These are phyloP conservation scores for Jatropha multifida DNA, from an alignment of 441 rosid species.

Conservation along the genomic window DNA sequence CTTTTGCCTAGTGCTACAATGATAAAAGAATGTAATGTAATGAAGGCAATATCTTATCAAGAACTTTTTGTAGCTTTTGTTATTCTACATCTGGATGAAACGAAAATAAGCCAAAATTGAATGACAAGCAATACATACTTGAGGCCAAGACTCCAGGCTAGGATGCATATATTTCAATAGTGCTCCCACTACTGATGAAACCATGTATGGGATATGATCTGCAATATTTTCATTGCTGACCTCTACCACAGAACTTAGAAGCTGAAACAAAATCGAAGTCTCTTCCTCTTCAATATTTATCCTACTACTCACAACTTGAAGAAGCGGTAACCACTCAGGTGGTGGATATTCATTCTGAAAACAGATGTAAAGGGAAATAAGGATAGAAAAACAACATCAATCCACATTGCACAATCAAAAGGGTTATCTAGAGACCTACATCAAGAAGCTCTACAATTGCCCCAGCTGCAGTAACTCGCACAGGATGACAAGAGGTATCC, in stretches of 20 bases:
- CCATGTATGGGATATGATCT: slow-evolving; percentile 61
- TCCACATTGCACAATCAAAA: slow-evolving; percentile 21
- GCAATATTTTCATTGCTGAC: slow-evolving; percentile 55
- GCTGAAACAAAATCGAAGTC: slow-evolving; percentile 63
- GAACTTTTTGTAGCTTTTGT: neutral
- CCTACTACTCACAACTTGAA: slow-evolving; percentile 66
- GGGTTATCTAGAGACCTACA: slow-evolving; percentile 38
- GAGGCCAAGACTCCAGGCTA: slow-evolving; percentile 61
- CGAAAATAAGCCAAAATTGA: neutral
- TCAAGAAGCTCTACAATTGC: slow-evolving; percentile 70
- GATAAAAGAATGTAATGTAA: neutral
- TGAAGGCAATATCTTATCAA: neutral
- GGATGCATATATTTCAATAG: slow-evolving; percentile 54
- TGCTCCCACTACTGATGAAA: slow-evolving; percentile 55
- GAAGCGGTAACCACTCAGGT: slow-evolving; percentile 80
- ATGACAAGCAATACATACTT: slow-evolving; percentile 41
- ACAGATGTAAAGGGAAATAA: slow-evolving; percentile 26
- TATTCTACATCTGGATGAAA: neutral
- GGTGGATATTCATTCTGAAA: slow-evolving; percentile 76
- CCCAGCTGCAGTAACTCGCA: slow-evolving; percentile 81
- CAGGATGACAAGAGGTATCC: slow-evolving; percentile 68
- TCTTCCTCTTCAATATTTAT: slow-evolving; percentile 74
- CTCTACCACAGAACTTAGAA: slow-evolving; percentile 68
- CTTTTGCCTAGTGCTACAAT: neutral
- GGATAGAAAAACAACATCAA: slow-evolving; percentile 10